Evolutionary conservation across 1,284 basidiomycete species (phyloP), one percentile per base, ranked within the genome.

Genomic region (Austropuccinia psidii): DNA sequence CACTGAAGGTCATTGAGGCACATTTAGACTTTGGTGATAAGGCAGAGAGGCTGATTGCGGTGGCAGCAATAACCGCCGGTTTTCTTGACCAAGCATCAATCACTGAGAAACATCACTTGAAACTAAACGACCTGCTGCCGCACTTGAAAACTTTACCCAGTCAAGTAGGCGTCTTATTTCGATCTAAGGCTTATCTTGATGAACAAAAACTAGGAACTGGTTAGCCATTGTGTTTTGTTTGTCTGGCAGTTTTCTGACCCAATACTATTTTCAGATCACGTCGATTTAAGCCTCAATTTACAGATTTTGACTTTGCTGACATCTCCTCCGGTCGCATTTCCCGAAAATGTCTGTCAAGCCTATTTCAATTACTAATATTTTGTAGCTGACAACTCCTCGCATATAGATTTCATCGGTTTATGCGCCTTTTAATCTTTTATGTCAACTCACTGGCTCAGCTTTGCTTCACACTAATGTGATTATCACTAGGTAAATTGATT

Each of bases 131-230:
- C 13, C 68, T 72, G 9, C 33, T 72, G 61, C 43, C 68, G 37
- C 55, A 60, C 21, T 61, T 55, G 35, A 43, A 37, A 33, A 35
- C 57, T 13, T 33, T 72, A 37, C 47, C 68, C 11, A 72, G 68
- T 41, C 57, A 72, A 31, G 13, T 72, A 49, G 57, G 68, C 21
- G 68, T 72, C n/a, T 52, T 72, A 47, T 60, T 72, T 37, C 55
- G 57, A 7, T 60, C 55, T 39, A 57, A 52, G 35, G 31, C 43
- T 29, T 72, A 61, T 58, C 58, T 60, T 50, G 31, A 65, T 35
- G 57, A 72, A n/a, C 68, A 72, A 17, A 72, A 72, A 13, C 24
- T 19, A 24, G 57, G 54, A 24, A 49, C 41, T 21, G 21, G 68
- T 60, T 4, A 61, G 47, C 50, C 35, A 19, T 11, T 13, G 31